These are phyloP conservation scores for Chrysanthemum lavandulifolium DNA, from an alignment of 129 eudicot genomes.

Conservation along the genomic window DNA sequence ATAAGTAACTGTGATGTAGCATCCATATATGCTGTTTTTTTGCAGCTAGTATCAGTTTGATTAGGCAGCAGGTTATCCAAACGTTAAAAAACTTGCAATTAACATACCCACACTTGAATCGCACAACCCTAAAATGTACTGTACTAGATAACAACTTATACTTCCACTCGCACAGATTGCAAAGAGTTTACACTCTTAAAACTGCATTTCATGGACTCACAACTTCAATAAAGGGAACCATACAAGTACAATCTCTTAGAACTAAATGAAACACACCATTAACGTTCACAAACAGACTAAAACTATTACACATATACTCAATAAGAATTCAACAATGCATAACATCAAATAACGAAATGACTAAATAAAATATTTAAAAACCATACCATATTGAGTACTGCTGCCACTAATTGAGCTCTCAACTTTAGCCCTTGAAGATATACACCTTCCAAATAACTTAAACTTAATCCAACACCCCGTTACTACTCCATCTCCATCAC, in stretches of 20 bases:
- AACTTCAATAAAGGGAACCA: constrained; percentile 8
- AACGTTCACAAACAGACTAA: no score
- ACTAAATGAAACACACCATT: not conserved
- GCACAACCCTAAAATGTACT: not conserved
- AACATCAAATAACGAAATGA: not conserved
- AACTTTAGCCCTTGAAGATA: constrained; percentile 62
- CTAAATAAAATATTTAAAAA: not conserved
- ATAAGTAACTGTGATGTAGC: no score
- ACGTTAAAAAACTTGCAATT: no score
- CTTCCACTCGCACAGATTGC: constrained; percentile 16
- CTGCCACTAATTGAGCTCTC: constrained; percentile 64
- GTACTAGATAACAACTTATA: not conserved
- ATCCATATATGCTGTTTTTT: no score
- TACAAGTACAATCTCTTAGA: constrained; percentile 9
- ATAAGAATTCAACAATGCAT: constrained; percentile 6
- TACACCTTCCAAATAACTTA: constrained; percentile 58
- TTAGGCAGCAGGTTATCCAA: no score
- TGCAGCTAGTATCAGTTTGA: no score
- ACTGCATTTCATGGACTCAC: not conserved
- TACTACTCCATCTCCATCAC: constrained; percentile 28
- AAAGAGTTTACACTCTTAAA: not conserved
- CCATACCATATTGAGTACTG: constrained; percentile 54
- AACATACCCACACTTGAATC: no score
- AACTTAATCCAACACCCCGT: constrained; percentile 70
- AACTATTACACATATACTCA: not conserved